Conservation (phyloP, 177 flowering plant species). For the Telopea speciosissima region DNA sequence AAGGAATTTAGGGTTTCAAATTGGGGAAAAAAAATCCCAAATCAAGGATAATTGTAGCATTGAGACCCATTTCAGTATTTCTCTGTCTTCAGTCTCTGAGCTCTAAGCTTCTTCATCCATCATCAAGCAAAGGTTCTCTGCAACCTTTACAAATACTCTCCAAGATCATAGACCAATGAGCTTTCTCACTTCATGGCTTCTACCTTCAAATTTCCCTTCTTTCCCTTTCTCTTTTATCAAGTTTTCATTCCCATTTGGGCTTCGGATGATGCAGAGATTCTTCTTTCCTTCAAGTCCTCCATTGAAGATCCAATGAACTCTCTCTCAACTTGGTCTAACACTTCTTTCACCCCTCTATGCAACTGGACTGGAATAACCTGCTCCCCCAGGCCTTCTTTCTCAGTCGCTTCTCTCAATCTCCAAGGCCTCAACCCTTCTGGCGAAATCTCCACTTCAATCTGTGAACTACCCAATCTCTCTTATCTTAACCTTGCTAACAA, state of each 20-base stretch:
- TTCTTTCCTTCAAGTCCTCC: conserved; percentile 65
- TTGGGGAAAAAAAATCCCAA: too few species aligned
- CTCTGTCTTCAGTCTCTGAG: too few species aligned
- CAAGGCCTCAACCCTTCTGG: conserved; percentile 77
- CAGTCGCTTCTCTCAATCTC: conserved; percentile 50
- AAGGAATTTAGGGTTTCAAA: too few species aligned
- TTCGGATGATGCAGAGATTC: conserved; percentile 42
- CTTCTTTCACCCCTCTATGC: conserved; percentile 39
- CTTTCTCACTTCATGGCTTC: conserved; percentile 15
- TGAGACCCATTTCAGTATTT: too few species aligned
- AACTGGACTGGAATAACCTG: conserved; percentile 85
- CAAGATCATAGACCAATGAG: not conserved
- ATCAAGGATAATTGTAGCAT: too few species aligned
- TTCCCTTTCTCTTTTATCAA: conserved; percentile 10
- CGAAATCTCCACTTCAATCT: conserved; percentile 62
- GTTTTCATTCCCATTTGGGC: conserved; percentile 23
- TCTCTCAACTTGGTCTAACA: conserved; percentile 69
- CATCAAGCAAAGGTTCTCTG: too few species aligned
- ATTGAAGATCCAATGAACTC: conserved; percentile 49
- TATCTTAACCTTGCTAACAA: conserved; percentile 68
- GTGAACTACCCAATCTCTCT: conserved; percentile 46
- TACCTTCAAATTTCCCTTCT: conserved; percentile 3
- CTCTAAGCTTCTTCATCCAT: too few species aligned
- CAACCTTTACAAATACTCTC: too few species aligned
- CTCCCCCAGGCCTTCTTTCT: conserved; percentile 20